These are phyloP conservation scores for Nicotiana noctiflora DNA, from an alignment of 257 asterid genomes.

Conservation along the genomic window DNA sequence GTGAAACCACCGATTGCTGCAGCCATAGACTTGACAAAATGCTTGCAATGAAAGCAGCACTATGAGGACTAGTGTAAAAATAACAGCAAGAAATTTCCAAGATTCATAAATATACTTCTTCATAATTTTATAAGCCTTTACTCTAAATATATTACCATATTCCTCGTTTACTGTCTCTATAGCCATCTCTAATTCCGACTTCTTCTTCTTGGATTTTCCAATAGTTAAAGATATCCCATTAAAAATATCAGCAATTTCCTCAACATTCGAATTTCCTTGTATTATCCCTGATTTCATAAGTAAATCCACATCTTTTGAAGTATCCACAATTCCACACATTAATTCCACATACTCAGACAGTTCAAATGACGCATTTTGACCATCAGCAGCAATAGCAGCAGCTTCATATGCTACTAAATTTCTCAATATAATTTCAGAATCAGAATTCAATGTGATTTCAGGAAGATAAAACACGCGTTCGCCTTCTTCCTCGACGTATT, in stretches of 20 bases:
- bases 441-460: neutral
- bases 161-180: conserved; percentile 5
- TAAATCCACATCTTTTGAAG: conserved; percentile 10
- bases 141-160: neutral
- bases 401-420: conserved; percentile 19
- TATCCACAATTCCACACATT: conserved; percentile 21
- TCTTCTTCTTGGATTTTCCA: neutral
- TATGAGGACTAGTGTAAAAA: neutral
- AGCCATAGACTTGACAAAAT: conserved; percentile 8
- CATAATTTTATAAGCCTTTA: neutral
- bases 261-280: neutral
- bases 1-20: neutral
- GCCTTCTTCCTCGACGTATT: neutral
- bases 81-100: neutral
- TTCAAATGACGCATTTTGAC: too few species aligned
- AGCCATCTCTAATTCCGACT: neutral
- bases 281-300: neutral
- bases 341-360: conserved; percentile 10
- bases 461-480: conserved; percentile 3
- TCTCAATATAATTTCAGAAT: conserved; percentile 20
- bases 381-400: too few species aligned
- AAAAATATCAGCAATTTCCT: conserved; percentile 6
- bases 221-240: conserved; percentile 8
- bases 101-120: neutral
- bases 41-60: neutral